Evolutionary conservation across 345 rosid species (phyloP), one percentile per base, ranked within the genome.

Genomic region (Camelina neglecta): DNA sequence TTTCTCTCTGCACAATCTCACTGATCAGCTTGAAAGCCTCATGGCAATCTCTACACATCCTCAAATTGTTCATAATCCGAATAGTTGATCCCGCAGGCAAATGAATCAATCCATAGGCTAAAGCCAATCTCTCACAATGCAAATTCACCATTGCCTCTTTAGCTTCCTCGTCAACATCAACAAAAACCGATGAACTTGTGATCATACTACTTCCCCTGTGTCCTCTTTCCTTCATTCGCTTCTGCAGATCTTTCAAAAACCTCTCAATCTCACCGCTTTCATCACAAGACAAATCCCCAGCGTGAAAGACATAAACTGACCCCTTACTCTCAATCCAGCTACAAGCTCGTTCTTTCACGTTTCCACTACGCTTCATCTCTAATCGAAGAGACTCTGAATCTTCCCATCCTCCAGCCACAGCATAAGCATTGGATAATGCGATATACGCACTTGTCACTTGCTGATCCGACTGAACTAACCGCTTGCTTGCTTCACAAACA

Each of bases 1-100:
- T 72, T 6, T 87, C 88, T 71, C 91, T 85, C 65, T 78, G 71
- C 24, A 83, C 85, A 71, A 88, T 89, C 47, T 78, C 82, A 83
- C 90, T 86, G 21, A 86, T 86, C 47, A 83, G 61, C 82, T 89
- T 89, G 84, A 89, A 91, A 58, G 88, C 91, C 13, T 84, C 86
- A 26, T 89, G 94, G 53, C 97, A 89, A 61, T 86, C 90, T 38
- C 82, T 48, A 69, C 97, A 91, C 88, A 89, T 91, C 82, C 91
- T 85, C 82, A 91, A 66, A 78, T 84, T 91, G 75, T 91, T 87
- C 85, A 87, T 87, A 35, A 87, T 81, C 80, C 89, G 69, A 36
- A 85, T 72, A 11, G 86, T 83, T 1, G 82, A 24, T 49, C 85
- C 87, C 62, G 72, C 65, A 10, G 88, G 85, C 60, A 85, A 61